A percentile compares a stretch with the other conserved stretches of the same genome.
Conservation (phyloP, 2,329 filamentous ascomycete species). For the Fusarium papillatum region DNA sequence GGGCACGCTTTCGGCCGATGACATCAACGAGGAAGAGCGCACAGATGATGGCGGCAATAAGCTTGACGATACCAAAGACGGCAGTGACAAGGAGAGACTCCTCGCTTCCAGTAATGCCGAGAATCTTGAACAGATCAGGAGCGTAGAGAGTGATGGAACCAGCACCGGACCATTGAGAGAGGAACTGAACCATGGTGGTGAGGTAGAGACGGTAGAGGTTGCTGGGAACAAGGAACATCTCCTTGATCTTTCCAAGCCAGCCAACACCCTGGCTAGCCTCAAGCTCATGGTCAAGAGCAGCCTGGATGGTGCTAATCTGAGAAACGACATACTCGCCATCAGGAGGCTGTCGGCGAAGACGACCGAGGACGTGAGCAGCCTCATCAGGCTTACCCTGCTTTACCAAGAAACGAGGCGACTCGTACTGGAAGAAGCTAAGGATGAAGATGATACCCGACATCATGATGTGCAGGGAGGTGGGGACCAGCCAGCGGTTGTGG, state of each 20-base stretch:
- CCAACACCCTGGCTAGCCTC: slow-evolving; percentile 77
- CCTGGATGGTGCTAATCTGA: slow-evolving; percentile 75
- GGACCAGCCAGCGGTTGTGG: slow-evolving; percentile 71
- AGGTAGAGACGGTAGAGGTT: slow-evolving; percentile 83
- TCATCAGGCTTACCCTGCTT: slow-evolving; percentile 73
- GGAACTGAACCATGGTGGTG: slow-evolving; percentile 75
- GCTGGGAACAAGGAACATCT: slow-evolving; percentile 75
- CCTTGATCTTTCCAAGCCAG: slow-evolving; percentile 75
- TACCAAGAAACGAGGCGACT: slow-evolving; percentile 80
- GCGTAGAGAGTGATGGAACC: slow-evolving; percentile 84
- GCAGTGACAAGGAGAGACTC: slow-evolving; percentile 81
- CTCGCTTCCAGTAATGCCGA: slow-evolving; percentile 77
- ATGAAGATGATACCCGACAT: slow-evolving; percentile 80
- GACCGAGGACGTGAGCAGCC: slow-evolving; percentile 67
- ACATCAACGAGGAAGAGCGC: slow-evolving; percentile 85
- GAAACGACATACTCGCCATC: slow-evolving; percentile 72
- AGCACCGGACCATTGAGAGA: slow-evolving; percentile 82
- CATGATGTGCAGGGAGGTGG: slow-evolving; percentile 82
- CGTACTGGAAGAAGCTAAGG: slow-evolving; percentile 76
- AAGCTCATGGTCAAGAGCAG: slow-evolving; percentile 76
- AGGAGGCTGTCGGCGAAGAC: slow-evolving; percentile 69
- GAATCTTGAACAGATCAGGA: slow-evolving; percentile 78
- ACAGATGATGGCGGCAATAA: slow-evolving; percentile 75
- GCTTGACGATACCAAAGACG: slow-evolving; percentile 83
- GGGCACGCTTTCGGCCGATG: slow-evolving; percentile 79